Evolutionary conservation across 345 rosid species (phyloP).

Genomic region (Melaleuca quinquenervia): DNA sequence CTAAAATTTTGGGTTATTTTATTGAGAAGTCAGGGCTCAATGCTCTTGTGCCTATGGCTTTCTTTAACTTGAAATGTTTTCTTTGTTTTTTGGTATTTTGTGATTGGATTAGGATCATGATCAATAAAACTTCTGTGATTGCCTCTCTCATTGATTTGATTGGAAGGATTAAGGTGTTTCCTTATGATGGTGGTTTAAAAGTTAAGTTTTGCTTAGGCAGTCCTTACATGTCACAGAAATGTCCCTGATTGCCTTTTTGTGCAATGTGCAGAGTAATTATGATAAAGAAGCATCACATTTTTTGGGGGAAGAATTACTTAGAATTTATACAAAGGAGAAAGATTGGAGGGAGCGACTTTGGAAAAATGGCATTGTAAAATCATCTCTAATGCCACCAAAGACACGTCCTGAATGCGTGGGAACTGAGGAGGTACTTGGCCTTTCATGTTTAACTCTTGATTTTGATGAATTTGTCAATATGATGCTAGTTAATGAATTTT

Average conservation of each 20-base stretch:
- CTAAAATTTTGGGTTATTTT: not conserved
- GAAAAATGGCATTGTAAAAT: slow-evolving; percentile 68
- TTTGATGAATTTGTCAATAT: not conserved
- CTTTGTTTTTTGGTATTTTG: not conserved
- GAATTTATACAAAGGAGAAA: slow-evolving; percentile 62
- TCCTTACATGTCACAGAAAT: not conserved
- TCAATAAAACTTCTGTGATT: not conserved
- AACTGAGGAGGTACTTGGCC: slow-evolving; percentile 64
- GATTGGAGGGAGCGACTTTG: slow-evolving; percentile 73
- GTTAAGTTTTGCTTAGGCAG: not conserved
- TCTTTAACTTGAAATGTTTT: not conserved
- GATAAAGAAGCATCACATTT: slow-evolving; percentile 44
- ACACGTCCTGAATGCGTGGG: slow-evolving; percentile 76
- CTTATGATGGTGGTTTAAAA: not conserved
- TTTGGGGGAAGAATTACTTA: slow-evolving; percentile 65
- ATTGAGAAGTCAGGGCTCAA: not conserved
- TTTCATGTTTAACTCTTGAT: not conserved
- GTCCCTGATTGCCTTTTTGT: not conserved
- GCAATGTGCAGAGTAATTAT: slow-evolving; percentile 26
- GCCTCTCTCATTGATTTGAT: not conserved
- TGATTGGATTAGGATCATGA: not conserved
- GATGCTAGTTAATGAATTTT: not conserved
- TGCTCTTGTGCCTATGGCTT: not conserved
- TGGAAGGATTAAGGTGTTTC: not conserved
- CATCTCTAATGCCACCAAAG: slow-evolving; percentile 61